Evolutionary conservation across 805 yeast genomes (phyloP), one percentile per base, ranked within the genome.

Genomic region (Wickerhamomyces silvicola): DNA sequence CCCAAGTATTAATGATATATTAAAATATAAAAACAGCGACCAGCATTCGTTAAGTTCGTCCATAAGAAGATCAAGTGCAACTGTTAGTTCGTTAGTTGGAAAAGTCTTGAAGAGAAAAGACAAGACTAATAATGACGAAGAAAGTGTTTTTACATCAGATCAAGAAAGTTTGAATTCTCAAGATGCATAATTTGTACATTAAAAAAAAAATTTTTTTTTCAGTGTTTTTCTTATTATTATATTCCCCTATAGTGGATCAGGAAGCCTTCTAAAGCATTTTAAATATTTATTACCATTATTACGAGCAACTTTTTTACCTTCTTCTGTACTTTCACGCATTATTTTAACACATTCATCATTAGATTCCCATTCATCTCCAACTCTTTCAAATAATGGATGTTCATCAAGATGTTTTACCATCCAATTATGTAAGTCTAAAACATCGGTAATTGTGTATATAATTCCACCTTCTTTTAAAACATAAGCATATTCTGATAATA

Each of bases 261-360:
- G 78, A 31, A 82, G 56, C 56, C 95, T 72, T 57, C 65, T 74
- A 56, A 78, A 88, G 52, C 97, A 92, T 14, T 97, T 97, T 22
- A 87, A 70, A 58, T 68, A 92, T 56, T 92, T 92, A 41, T 65
- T 67, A 19, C 98, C 98, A 25, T 80, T 70, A 54, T 92, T 92
- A 51, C 98, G 75, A 28, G 78, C 80, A 22, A 92, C 98, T 60
- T 92, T 92, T 62, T 92, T 88, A 37, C 98, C 98, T 60, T 92
- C 98, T 59, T 92, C 98, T 1, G 98, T 92, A n/a, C 92, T 79
- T 39, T 80, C 78, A 37, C 75, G 75, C 97, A 92, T 92, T 31
- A 85, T 73, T 39, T 71, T 61, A 15, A 88, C 97, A 60, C 97
- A 88, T 41, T 64, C 62, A 57, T 92, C 98, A 15, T 66, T 59